A percentile compares a stretch with the other conserved stretches of the same genome.
phyloP scores from a whole-genome alignment of 2,329 filamentous ascomycete genomes.

The Corynespora cassiicola region DNA sequence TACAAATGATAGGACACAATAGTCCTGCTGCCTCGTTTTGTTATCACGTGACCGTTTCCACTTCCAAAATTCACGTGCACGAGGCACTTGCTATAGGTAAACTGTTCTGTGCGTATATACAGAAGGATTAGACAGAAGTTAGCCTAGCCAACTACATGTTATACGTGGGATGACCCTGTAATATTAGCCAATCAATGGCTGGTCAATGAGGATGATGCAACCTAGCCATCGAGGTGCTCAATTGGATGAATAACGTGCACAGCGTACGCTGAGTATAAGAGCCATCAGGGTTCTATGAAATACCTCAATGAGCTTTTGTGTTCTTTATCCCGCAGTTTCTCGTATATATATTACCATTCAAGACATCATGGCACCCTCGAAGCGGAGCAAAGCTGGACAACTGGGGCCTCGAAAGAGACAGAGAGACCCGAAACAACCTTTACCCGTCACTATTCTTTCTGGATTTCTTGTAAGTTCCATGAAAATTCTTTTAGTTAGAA shows the following conservation, averaged over 20 bases:
- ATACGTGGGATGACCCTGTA: background rate
- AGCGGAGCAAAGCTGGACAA: slow-evolving; percentile 23
- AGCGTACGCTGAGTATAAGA: slow-evolving; percentile 23
- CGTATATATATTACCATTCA: background rate
- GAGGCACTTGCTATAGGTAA: background rate
- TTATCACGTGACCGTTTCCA: background rate
- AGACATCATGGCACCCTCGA: slow-evolving; percentile 23
- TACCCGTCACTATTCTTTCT: slow-evolving; percentile 67
- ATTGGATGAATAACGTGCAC: slow-evolving; percentile 26
- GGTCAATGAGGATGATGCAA: slow-evolving; percentile 34
- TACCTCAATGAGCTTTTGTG: slow-evolving; percentile 1
- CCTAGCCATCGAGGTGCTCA: slow-evolving; percentile 39
- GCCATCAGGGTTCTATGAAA: slow-evolving; percentile 5
- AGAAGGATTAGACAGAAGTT: background rate
- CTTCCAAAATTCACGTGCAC: background rate
- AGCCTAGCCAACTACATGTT: too few relatives aligned
- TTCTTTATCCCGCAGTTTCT: slow-evolving; percentile 3
- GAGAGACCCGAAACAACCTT: slow-evolving; percentile 35
- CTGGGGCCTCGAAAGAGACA: slow-evolving; percentile 14
- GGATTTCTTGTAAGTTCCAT: slow-evolving; percentile 64
- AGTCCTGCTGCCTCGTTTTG: too few relatives aligned
- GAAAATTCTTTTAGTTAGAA: background rate
- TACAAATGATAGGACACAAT: too few relatives aligned
- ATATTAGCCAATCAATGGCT: slow-evolving; percentile 12
- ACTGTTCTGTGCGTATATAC: background rate